Percentiles rank a stretch among this genome's conserved stretches.
Conservation (phyloP, 1,139 yeast species). For the Diutina neorugosa region DNA sequence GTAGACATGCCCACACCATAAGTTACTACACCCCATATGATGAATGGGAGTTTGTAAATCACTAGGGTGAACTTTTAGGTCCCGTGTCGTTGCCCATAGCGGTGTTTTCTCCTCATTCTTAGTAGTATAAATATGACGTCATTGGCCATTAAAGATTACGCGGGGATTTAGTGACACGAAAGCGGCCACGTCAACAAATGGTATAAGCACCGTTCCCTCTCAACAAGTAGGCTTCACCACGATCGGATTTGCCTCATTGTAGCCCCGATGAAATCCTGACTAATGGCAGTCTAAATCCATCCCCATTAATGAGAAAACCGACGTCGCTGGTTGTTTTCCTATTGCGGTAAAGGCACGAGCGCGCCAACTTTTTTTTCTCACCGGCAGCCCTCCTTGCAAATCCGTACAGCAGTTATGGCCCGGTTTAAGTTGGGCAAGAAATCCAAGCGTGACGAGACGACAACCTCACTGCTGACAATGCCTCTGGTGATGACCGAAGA, state of each 20-base stretch:
- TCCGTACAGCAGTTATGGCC: constrained; percentile 11
- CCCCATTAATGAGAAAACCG: neutral
- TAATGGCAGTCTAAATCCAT: too few species aligned
- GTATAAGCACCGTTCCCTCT: neutral
- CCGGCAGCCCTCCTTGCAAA: neutral
- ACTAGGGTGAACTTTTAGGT: too few species aligned
- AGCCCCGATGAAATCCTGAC: too few species aligned
- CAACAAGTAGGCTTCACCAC: neutral
- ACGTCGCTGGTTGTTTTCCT: constrained; percentile 1
- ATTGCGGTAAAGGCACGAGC: neutral
- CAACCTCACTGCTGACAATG: neutral
- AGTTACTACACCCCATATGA: too few species aligned
- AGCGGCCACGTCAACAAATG: neutral
- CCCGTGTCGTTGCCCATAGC: too few species aligned
- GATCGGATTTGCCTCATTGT: too few species aligned
- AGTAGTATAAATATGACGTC: neutral
- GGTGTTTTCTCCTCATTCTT: too few species aligned
- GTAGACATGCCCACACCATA: too few species aligned
- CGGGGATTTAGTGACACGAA: neutral
- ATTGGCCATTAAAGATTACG: neutral
- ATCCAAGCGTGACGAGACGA: constrained; percentile 9
- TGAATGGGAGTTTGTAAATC: too few species aligned
- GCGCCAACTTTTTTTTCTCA: neutral
- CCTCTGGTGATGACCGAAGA: constrained; percentile 4
- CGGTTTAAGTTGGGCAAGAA: constrained; percentile 20